Conservation (phyloP, 805 yeast species). For the Schwanniomyces polymorphus region DNA sequence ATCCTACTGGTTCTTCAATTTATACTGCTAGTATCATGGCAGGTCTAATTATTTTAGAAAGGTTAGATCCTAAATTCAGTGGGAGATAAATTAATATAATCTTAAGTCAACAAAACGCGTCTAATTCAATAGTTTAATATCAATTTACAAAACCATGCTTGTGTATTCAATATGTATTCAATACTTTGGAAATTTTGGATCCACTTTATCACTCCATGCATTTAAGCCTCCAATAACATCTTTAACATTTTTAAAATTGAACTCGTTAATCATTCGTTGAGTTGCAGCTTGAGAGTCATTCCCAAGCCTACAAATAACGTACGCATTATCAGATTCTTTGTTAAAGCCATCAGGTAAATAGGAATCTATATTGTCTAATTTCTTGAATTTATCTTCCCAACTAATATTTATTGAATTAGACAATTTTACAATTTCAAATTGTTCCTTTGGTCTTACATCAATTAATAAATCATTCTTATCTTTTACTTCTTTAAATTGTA, state of each 20-base stretch:
- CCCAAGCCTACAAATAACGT: slow-evolving; percentile 82
- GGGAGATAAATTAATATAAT: not conserved
- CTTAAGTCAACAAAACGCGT: not conserved
- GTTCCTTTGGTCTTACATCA: slow-evolving; percentile 83
- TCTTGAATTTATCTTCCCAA: slow-evolving; percentile 45
- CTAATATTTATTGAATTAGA: slow-evolving; percentile 65
- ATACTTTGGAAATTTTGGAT: slow-evolving; percentile 62
- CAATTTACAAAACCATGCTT: not conserved
- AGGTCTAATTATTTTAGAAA: slow-evolving; percentile 51
- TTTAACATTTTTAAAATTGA: slow-evolving; percentile 48
- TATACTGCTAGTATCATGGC: slow-evolving; percentile 53
- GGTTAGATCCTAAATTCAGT: slow-evolving; percentile 25
- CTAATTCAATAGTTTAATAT: not conserved
- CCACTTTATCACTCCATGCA: slow-evolving; percentile 64
- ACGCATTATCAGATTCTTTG: slow-evolving; percentile 30
- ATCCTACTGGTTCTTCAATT: slow-evolving; percentile 38
- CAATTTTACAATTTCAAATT: slow-evolving; percentile 65
- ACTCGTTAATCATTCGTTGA: slow-evolving; percentile 48
- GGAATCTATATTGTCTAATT: slow-evolving; percentile 18
- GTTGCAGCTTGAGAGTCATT: slow-evolving; percentile 88
- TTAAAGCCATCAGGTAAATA: slow-evolving; percentile 19
- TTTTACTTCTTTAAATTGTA: slow-evolving; percentile 26
- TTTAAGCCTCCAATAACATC: slow-evolving; percentile 81
- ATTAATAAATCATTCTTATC: slow-evolving; percentile 37
- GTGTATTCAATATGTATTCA: slow-evolving; percentile 22